Base-by-base conservation (phyloP, 2,329 filamentous ascomycete genomes). In the Microcera coccophila region DNA sequence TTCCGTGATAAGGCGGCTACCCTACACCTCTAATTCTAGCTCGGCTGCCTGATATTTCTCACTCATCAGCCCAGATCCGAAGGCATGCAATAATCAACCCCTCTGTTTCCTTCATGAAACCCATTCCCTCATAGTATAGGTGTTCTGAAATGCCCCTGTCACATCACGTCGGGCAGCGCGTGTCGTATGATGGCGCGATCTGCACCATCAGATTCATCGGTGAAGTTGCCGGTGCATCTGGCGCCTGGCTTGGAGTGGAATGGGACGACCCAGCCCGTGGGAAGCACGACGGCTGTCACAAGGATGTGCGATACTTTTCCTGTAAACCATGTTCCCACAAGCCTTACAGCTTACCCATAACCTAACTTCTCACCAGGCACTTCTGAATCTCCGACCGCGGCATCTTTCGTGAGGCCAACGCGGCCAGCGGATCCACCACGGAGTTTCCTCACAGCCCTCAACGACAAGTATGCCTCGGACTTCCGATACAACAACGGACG, bases 221-320 rank as follows among this genome's bases (percentile, higher is more conserved):
- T 34, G 65, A 76, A 24, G 85, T 97, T 7, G 74, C 79, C 38
- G 87, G 85, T 53, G 90, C 89, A 8, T 74, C 78, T 33, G 87
- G 89, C 37, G 73, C 77, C 49, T 97, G 91, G 90, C 76, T 97
- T 24, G 93, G 93, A 36, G 88, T 97, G 36, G 93, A 98, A 75
- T 98, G 93, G 93, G 91, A 97, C 67, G 87, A 96, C 63, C 72
- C 82, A 43, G 76, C 74, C 28, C 78, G 90, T 58, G 93, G 93
- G 48, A 97, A 96, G 71, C 90, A 98, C 67, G 80, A 91, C 59
- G 93, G 93, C 45, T 82, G 84, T 47, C 82, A 94, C 66, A 82
- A 85, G 50, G 88, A 85, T 46, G 73, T 78, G 48, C 81, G 79
- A 48, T 95, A 96, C 62, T 97, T 97, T 59, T 71, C 75, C 55